A percentile compares a stretch with the other conserved stretches of the same genome.
Conservation (phyloP, 257 asterid genomes). For the Nicotiana undulata region DNA sequence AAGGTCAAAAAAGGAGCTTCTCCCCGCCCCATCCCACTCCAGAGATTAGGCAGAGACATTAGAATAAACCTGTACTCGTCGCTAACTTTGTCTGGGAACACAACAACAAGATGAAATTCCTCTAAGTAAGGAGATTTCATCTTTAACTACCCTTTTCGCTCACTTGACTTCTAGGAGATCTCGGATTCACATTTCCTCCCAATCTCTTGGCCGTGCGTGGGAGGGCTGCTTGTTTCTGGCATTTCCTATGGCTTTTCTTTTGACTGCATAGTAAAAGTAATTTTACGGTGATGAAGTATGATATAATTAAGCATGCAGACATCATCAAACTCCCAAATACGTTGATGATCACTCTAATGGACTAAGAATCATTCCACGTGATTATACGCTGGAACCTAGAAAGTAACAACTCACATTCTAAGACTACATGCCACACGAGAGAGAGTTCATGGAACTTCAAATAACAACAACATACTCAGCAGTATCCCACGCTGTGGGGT, state of each 20-base stretch:
- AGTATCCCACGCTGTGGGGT: too few relatives aligned
- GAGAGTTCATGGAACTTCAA: too few relatives aligned
- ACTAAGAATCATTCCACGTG: neutral
- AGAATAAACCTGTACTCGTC: neutral
- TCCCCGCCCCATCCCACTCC: neutral
- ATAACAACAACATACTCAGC: too few relatives aligned
- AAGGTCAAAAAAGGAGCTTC: neutral
- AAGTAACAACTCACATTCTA: neutral
- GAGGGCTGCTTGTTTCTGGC: conserved; percentile 53
- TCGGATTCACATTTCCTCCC: conserved; percentile 36
- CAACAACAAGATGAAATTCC: neutral
- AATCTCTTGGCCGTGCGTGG: conserved; percentile 54
- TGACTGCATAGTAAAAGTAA: conserved; percentile 35
- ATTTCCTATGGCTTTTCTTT: conserved; percentile 46
- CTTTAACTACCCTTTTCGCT: conserved; percentile 29
- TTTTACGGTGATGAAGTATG: neutral
- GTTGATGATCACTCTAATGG: neutral
- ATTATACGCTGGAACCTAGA: neutral
- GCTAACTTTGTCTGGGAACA: neutral
- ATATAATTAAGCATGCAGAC: neutral
- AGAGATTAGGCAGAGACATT: too few relatives aligned
- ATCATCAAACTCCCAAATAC: neutral
- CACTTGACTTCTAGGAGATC: conserved; percentile 31
- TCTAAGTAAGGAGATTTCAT: conserved; percentile 15
- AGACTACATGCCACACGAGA: neutral